Percentiles rank a stretch among this genome's conserved stretches.
phyloP scores from a whole-genome alignment of 257 asterid species.

The Ilex aquifolium region DNA sequence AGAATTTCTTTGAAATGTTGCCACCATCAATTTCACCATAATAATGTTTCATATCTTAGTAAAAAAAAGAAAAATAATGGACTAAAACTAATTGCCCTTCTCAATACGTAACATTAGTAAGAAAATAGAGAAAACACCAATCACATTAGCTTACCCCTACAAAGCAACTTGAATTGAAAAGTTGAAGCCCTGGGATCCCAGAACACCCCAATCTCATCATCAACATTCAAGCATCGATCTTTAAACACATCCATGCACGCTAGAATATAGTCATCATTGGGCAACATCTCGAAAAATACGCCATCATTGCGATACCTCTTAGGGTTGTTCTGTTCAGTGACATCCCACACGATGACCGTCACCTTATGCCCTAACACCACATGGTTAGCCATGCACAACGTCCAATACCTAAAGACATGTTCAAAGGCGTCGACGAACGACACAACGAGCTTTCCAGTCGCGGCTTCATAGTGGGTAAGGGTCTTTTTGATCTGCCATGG shows the following conservation, averaged over 20 bases:
- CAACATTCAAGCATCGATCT: slow-evolving; percentile 24
- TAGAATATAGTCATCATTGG: slow-evolving; percentile 22
- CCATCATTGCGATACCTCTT: slow-evolving; percentile 23
- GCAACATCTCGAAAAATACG: slow-evolving; percentile 26
- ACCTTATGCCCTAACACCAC: slow-evolving; percentile 28
- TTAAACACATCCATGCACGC: slow-evolving; percentile 36
- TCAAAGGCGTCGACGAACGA: slow-evolving; percentile 36
- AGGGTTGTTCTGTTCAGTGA: slow-evolving; percentile 26
- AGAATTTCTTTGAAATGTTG: too few relatives aligned
- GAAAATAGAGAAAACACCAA: too few relatives aligned
- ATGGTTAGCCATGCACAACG: slow-evolving; percentile 28
- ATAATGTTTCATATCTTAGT: too few relatives aligned
- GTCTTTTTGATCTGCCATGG: slow-evolving; percentile 54
- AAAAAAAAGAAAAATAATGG: too few relatives aligned
- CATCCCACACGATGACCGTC: slow-evolving; percentile 43
- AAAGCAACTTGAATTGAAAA: slow-evolving; percentile 28
- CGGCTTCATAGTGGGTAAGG: slow-evolving; percentile 25
- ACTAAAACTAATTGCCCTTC: too few relatives aligned
- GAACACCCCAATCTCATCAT: slow-evolving; percentile 39
- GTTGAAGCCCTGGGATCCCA: slow-evolving; percentile 30
- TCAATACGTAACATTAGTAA: too few relatives aligned
- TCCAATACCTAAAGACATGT: slow-evolving; percentile 46
- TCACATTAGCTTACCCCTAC: background rate
- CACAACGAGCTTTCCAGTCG: slow-evolving; percentile 23
- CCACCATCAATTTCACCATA: too few relatives aligned